Conservation (phyloP, 805 yeast genomes). For the Wickerhamomyces alni region DNA sequence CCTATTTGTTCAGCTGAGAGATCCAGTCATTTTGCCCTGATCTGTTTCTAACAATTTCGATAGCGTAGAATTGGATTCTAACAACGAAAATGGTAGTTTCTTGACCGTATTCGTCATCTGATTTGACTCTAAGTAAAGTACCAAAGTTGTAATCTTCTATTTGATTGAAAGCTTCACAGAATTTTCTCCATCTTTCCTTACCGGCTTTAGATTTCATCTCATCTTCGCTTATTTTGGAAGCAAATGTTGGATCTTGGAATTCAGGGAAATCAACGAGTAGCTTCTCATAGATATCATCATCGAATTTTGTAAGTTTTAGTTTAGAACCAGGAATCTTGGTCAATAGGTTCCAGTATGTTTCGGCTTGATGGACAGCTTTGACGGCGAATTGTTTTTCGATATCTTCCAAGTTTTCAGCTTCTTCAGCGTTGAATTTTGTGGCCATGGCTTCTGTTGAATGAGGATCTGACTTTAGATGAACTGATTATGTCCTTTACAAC, state of each 20-base stretch:
- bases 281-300: slow-evolving; percentile 60
- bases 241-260: slow-evolving; percentile 53
- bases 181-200: slow-evolving; percentile 87
- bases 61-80: slow-evolving; percentile 90
- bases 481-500: neutral
- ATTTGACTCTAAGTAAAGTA: slow-evolving; percentile 74
- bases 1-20: slow-evolving; percentile 14
- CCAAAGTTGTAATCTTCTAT: slow-evolving; percentile 95
- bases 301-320: slow-evolving; percentile 64
- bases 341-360: slow-evolving; percentile 84
- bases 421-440: slow-evolving; percentile 64
- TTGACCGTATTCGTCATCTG: slow-evolving; percentile 72
- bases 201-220: slow-evolving; percentile 76
- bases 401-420: slow-evolving; percentile 91
- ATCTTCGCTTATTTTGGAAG: slow-evolving; percentile 60
- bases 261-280: slow-evolving; percentile 83
- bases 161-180: slow-evolving; percentile 75
- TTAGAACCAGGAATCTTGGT: slow-evolving; percentile 72
- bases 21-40: slow-evolving; percentile 92
- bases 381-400: slow-evolving; percentile 98
- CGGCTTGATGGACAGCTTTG: slow-evolving; percentile 92
- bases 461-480: slow-evolving; percentile 4
- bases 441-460: no score
- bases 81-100: slow-evolving; percentile 83
- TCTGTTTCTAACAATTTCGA: slow-evolving; percentile 91